These are phyloP conservation scores for Mycena vulgaris DNA, from an alignment of 768 basidiomycete species.

Conservation along the genomic window DNA sequence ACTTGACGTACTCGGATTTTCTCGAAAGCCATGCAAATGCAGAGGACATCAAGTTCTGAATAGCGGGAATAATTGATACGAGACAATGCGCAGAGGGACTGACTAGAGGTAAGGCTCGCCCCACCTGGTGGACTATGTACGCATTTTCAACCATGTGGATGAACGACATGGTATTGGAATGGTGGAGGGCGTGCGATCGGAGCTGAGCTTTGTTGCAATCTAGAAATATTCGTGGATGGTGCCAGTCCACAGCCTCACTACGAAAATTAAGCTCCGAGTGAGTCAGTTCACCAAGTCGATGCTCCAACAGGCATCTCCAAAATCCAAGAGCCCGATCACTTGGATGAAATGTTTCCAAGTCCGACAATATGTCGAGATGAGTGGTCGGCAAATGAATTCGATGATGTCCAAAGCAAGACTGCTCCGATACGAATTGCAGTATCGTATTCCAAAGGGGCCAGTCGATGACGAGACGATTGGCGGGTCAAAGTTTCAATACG, in stretches of 20 bases:
- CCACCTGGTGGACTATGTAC: conserved; percentile 24
- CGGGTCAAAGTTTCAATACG: conserved; percentile 20
- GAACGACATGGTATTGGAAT: conserved; percentile 13
- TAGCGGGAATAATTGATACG: neutral
- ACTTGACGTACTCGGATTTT: conserved; percentile 6
- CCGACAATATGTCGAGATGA: neutral
- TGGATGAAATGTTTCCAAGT: conserved; percentile 13
- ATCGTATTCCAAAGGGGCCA: conserved; percentile 16
- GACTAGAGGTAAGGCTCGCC: conserved; percentile 25
- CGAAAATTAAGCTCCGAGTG: conserved; percentile 31
- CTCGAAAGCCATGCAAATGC: conserved; percentile 20
- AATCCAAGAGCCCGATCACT: neutral
- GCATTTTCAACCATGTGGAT: conserved; percentile 25
- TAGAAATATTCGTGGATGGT: conserved; percentile 25
- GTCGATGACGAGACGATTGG: conserved; percentile 4
- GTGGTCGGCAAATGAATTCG: neutral
- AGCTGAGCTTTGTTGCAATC: conserved; percentile 17
- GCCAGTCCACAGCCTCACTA: conserved; percentile 31
- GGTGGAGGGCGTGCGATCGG: conserved; percentile 7
- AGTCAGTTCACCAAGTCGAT: neutral
- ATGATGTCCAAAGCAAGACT: conserved; percentile 25
- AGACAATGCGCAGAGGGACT: conserved; percentile 9
- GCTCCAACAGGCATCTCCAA: conserved; percentile 21
- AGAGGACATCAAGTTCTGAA: conserved; percentile 24
- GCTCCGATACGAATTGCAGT: conserved; percentile 23